A percentile compares a stretch with the other conserved stretches of the same genome.
Evolutionary conservation across 352 stramenopile genomes (phyloP).

Genomic region (Thalassiosira gravida): DNA sequence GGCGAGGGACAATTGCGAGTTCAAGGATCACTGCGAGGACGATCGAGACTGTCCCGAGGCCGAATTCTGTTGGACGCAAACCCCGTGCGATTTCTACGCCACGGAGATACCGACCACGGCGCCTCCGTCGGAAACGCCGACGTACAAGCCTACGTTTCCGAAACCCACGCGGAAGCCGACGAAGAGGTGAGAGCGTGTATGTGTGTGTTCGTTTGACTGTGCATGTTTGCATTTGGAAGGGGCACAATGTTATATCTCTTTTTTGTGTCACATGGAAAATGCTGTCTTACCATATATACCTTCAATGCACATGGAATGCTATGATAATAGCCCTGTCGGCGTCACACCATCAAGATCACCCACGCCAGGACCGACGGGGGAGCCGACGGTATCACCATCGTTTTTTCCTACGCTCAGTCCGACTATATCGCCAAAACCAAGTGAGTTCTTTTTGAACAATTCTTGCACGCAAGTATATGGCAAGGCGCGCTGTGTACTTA

Average conservation of each 20-base stretch:
- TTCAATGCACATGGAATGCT: no score
- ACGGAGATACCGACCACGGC: slow-evolving; percentile 48
- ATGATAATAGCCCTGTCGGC: slow-evolving; percentile 14
- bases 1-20: slow-evolving; percentile 65
- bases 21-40: slow-evolving; percentile 62
- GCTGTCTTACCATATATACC: no score
- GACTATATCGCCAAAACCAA: slow-evolving; percentile 45
- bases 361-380: slow-evolving; percentile 31
- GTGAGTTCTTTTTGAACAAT: slow-evolving; percentile 14
- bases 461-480: no score
- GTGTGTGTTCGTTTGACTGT: not conserved
- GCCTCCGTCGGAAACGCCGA: slow-evolving; percentile 13
- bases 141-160: slow-evolving; percentile 23
- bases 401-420: slow-evolving; percentile 42
- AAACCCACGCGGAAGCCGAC: slow-evolving; percentile 43
- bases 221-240: not conserved
- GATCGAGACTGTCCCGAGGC: slow-evolving; percentile 57
- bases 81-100: slow-evolving; percentile 60
- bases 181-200: slow-evolving; percentile 36
- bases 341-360: slow-evolving; percentile 32
- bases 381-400: slow-evolving; percentile 33
- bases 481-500: no score
- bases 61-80: slow-evolving; percentile 67
- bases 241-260: not conserved
- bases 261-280: not conserved